Percentiles rank a stretch among this genome's conserved stretches.
Conservation (phyloP, 768 basidiomycete species). For the Amanita subjunquillea region DNA sequence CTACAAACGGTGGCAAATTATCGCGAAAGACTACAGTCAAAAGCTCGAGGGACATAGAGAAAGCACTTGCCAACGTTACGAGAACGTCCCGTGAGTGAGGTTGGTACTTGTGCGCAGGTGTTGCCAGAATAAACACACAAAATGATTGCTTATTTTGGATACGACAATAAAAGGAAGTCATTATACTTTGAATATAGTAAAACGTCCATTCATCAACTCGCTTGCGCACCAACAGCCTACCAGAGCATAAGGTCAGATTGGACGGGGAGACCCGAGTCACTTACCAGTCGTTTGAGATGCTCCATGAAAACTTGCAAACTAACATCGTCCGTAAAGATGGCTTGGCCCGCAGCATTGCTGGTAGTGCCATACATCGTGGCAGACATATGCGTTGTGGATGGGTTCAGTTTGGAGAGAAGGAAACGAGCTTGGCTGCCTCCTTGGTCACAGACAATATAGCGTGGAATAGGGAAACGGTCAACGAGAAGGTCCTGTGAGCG, state of each 20-base stretch:
- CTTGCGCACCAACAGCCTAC: conserved; percentile 23
- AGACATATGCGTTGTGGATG: conserved; percentile 96
- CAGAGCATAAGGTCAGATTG: neutral
- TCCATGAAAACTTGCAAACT: conserved; percentile 98
- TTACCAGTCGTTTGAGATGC: conserved; percentile 84
- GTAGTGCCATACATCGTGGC: conserved; percentile 81
- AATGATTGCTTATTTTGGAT: neutral
- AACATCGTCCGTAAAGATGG: conserved; percentile 98
- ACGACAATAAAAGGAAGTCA: neutral
- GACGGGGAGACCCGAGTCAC: conserved; percentile 14
- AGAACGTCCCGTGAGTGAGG: too few species aligned
- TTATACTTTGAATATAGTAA: neutral
- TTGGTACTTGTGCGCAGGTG: too few species aligned
- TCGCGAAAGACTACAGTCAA: too few species aligned
- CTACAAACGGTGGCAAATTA: too few species aligned
- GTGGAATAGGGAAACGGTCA: conserved; percentile 94
- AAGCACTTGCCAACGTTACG: too few species aligned
- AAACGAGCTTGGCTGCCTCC: conserved; percentile 98
- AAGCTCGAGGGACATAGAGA: too few species aligned
- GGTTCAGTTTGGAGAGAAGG: conserved; percentile 91
- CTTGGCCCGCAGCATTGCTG: conserved; percentile 64
- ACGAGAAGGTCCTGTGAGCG: conserved; percentile 71
- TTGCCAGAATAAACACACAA: too few species aligned
- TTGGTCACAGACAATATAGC: conserved; percentile 97
- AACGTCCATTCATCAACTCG: conserved; percentile 11